These are phyloP conservation scores for Physaria fendleri DNA, from an alignment of 345 rosid genomes.

Conservation along the genomic window DNA sequence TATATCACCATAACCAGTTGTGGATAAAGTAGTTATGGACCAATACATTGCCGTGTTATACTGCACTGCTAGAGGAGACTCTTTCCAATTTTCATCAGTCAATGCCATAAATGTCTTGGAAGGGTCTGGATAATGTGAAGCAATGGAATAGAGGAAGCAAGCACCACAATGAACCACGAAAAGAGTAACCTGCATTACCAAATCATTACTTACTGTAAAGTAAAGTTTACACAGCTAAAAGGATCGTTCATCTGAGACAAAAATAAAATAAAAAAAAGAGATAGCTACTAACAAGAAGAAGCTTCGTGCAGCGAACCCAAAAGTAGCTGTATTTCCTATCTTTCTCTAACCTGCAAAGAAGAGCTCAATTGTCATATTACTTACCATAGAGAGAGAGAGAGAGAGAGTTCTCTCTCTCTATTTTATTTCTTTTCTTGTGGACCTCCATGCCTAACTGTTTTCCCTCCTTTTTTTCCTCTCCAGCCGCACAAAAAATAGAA, in stretches of 20 bases:
- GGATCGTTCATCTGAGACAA: neutral
- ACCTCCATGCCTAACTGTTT: too few relatives aligned
- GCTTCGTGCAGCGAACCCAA: conserved; percentile 62
- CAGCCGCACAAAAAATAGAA: too few relatives aligned
- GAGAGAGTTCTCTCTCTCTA: too few relatives aligned
- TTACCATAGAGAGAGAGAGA: neutral
- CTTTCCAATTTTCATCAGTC: conserved; percentile 33
- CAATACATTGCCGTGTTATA: conserved; percentile 71
- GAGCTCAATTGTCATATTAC: neutral
- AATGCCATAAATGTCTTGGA: conserved; percentile 54
- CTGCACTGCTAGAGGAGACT: conserved; percentile 25
- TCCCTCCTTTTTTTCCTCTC: too few relatives aligned
- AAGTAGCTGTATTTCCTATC: conserved; percentile 66
- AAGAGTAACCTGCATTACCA: conserved; percentile 59
- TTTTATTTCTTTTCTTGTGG: too few relatives aligned
- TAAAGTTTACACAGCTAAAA: neutral
- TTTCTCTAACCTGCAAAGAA: conserved; percentile 67
- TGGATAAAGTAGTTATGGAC: conserved; percentile 76
- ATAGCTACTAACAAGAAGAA: conserved; percentile 54
- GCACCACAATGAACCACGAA: conserved; percentile 73
- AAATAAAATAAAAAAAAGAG: neutral
- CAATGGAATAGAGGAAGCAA: conserved; percentile 61
- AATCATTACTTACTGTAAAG: neutral
- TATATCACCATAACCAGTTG: conserved; percentile 84
- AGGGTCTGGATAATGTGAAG: conserved; percentile 41